These are phyloP conservation scores for Globisporangium polare DNA, from an alignment of 352 stramenopile species.

Conservation along the genomic window DNA sequence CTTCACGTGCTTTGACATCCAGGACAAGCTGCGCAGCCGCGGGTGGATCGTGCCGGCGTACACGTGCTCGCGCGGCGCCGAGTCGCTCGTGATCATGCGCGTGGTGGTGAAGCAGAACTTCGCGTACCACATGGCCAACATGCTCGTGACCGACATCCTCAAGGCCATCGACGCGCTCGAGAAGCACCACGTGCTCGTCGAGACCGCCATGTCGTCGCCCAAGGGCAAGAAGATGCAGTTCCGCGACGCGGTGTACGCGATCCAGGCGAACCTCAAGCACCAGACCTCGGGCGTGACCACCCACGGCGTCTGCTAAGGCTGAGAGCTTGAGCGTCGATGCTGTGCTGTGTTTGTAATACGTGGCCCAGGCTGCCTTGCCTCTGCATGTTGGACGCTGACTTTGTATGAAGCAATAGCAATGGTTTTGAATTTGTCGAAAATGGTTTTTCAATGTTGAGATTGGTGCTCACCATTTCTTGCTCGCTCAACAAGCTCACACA, in stretches of 20 bases:
- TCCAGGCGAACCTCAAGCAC: constrained; percentile 69
- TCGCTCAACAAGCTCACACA: no score
- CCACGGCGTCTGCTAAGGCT: constrained; percentile 73
- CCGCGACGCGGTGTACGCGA: constrained; percentile 58
- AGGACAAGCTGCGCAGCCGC: constrained; percentile 83
- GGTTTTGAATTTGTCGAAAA: not conserved
- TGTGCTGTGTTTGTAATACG: no score
- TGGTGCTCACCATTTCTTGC: no score
- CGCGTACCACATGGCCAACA: constrained; percentile 83
- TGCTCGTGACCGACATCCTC: constrained; percentile 84
- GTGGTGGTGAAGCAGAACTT: constrained; percentile 92
- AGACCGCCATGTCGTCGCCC: constrained; percentile 73
- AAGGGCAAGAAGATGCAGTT: constrained; percentile 74
- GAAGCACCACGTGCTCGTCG: constrained; percentile 69
- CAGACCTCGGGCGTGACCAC: constrained; percentile 73
- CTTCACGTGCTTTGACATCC: constrained; percentile 89
- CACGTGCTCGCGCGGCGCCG: constrained; percentile 78
- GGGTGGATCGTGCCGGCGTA: constrained; percentile 91
- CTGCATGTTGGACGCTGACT: not conserved
- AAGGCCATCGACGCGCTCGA: constrained; percentile 81
- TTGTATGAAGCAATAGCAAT: not conserved
- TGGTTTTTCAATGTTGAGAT: no score
- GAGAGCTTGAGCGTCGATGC: no score
- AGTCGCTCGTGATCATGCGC: constrained; percentile 87
- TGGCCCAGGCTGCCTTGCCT: not conserved